Evolutionary conservation across 257 asterid species (phyloP).

Genomic region (Ocimum tenuiflorum): DNA sequence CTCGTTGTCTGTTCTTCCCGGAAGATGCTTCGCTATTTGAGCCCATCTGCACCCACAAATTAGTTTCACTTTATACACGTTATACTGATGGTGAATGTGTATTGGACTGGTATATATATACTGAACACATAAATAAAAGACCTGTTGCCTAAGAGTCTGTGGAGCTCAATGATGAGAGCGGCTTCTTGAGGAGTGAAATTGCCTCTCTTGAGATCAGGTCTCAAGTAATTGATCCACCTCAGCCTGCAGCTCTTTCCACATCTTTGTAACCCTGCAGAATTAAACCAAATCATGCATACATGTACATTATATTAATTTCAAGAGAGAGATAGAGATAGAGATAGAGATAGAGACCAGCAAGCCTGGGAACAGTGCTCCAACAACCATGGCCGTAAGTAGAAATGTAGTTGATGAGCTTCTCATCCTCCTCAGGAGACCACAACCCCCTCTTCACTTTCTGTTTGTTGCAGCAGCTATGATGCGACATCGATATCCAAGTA

Average conservation of each 20-base stretch:
- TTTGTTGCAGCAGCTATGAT: conserved; percentile 33
- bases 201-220: conserved; percentile 83
- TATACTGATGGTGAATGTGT: too few species aligned
- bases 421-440: conserved; percentile 42
- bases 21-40: conserved; percentile 62
- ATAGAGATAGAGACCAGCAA: conserved; percentile 26
- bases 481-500: neutral
- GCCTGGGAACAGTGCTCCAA: conserved; percentile 35
- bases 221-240: conserved; percentile 76
- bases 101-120: too few species aligned
- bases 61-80: too few species aligned
- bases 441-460: conserved; percentile 34
- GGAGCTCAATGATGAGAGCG: conserved; percentile 52
- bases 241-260: conserved; percentile 87
- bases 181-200: conserved; percentile 57
- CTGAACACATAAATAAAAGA: too few species aligned
- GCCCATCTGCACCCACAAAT: conserved; percentile 55
- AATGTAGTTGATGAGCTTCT: conserved; percentile 26
- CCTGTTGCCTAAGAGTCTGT: conserved; percentile 66
- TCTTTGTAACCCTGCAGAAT: conserved; percentile 57
- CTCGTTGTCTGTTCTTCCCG: conserved; percentile 89
- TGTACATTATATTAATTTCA: too few species aligned
- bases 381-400: conserved; percentile 28
- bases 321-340: neutral
- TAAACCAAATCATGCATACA: neutral